phyloP scores from a whole-genome alignment of 257 asterid genomes.

The Apocynum venetum region DNA sequence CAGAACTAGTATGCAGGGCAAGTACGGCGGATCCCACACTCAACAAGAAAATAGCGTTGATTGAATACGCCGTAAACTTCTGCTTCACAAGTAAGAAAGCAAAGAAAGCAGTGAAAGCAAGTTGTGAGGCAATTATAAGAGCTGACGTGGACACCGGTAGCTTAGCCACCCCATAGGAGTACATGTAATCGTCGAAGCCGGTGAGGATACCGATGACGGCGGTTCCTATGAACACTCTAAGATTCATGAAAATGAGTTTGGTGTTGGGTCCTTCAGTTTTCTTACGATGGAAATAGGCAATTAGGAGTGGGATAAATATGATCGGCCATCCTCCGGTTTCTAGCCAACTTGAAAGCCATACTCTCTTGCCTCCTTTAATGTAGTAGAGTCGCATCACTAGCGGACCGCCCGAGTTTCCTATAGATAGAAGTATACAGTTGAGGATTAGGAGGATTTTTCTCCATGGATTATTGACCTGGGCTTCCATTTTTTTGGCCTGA shows the following conservation, averaged over 20 bases:
- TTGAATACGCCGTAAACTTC: slow-evolving; percentile 18
- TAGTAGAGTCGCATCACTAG: slow-evolving; percentile 28
- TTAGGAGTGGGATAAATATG: slow-evolving; percentile 13
- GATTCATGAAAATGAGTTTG: slow-evolving; percentile 9
- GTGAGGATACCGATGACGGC: slow-evolving; percentile 25
- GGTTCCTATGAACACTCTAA: slow-evolving; percentile 2
- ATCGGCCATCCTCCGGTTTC: slow-evolving; percentile 26
- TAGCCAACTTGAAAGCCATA: slow-evolving; percentile 31
- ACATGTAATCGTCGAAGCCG: slow-evolving; percentile 20
- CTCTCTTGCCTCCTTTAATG: slow-evolving; percentile 29
- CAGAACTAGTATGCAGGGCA: slow-evolving; percentile 19
- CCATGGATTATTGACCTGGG: slow-evolving; percentile 2
- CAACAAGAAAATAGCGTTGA: slow-evolving; percentile 26
- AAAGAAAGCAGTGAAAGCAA: slow-evolving; percentile 25
- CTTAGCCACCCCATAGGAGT: slow-evolving; percentile 24
- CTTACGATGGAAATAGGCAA: slow-evolving; percentile 18
- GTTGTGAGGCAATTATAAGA: slow-evolving; percentile 23
- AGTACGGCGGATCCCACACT: slow-evolving; percentile 24
- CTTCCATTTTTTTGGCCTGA: slow-evolving; percentile 4
- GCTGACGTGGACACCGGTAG: slow-evolving; percentile 32
- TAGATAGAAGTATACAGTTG: slow-evolving; percentile 14
- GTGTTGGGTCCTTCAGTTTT: background rate
- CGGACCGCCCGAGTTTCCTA: slow-evolving; percentile 29
- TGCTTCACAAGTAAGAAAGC: slow-evolving; percentile 30
- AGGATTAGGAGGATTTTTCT: slow-evolving; percentile 20